phyloP scores from a whole-genome alignment of 2,329 filamentous ascomycete genomes.

The Fusarium kyushuense region DNA sequence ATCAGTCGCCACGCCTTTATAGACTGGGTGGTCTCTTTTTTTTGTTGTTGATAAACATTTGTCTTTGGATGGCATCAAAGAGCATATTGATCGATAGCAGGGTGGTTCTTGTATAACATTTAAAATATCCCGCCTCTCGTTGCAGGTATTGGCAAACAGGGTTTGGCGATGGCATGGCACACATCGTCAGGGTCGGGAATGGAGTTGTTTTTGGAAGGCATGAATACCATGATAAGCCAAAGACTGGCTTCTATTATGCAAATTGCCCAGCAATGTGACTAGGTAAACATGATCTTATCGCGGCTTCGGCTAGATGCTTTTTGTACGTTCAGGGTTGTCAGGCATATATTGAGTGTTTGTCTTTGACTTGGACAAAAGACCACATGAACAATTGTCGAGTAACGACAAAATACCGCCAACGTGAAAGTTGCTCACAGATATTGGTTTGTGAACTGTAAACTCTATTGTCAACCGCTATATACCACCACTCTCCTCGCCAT shows the following conservation, averaged over 20 bases:
- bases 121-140: conserved; percentile 20
- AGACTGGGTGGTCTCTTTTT: conserved; percentile 19
- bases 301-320: not conserved
- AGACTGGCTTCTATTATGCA: conserved; percentile 7
- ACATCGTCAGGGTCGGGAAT: conserved; percentile 28
- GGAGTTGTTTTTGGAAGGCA: conserved; percentile 32
- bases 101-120: conserved; percentile 35
- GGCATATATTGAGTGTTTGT: not conserved
- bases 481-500: not conserved
- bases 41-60: conserved; percentile 26
- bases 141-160: conserved; percentile 9
- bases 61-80: conserved; percentile 23
- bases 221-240: conserved; percentile 14
- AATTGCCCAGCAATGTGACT: not conserved
- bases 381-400: too few species aligned
- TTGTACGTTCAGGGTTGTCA: not conserved
- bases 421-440: not conserved
- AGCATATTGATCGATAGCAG: conserved; percentile 7
- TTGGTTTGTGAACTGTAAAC: not conserved
- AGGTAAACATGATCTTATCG: not conserved
- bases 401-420: not conserved
- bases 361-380: not conserved
- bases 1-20: conserved; percentile 22
- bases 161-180: conserved; percentile 19
- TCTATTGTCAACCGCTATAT: conserved; percentile 22